Percentiles rank a stretch among this genome's conserved stretches.
These are phyloP conservation scores for Ogataea methylovora DNA, from an alignment of 805 yeast genomes.

Conservation along the genomic window DNA sequence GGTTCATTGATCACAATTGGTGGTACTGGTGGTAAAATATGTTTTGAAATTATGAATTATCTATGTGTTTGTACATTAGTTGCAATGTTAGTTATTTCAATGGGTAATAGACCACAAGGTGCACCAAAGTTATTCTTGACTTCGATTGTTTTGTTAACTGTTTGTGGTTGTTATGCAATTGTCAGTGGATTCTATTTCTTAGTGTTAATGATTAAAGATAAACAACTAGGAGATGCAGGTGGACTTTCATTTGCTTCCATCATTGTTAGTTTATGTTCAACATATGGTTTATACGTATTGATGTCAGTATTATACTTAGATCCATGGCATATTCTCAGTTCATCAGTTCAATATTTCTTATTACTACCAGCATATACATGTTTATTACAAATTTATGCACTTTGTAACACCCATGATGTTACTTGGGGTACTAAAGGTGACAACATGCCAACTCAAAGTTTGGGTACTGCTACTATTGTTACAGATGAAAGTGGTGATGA, in stretches of 20 bases:
- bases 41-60: slow-evolving; percentile 83
- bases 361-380: slow-evolving; percentile 89
- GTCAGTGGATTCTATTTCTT: slow-evolving; percentile 80
- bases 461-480: slow-evolving; percentile 76
- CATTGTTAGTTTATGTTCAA: slow-evolving; percentile 77
- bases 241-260: slow-evolving; percentile 58
- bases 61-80: slow-evolving; percentile 74
- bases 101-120: slow-evolving; percentile 98
- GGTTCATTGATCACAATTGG: slow-evolving; percentile 68
- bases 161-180: slow-evolving; percentile 78
- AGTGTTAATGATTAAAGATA: slow-evolving; percentile 39
- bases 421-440: slow-evolving; percentile 99
- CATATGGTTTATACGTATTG: slow-evolving; percentile 81
- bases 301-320: slow-evolving; percentile 83
- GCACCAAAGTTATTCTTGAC: slow-evolving; percentile 70
- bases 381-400: slow-evolving; percentile 90
- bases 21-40: slow-evolving; percentile 69
- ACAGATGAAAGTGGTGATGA: slow-evolving; percentile 79
- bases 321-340: slow-evolving; percentile 93
- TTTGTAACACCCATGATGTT: slow-evolving; percentile 96
- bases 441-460: slow-evolving; percentile 56
- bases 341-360: slow-evolving; percentile 80
- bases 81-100: slow-evolving; percentile 84
- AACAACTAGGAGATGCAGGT: slow-evolving; percentile 29
- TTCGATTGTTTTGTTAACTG: slow-evolving; percentile 62